Evolutionary conservation across 129 eudicot species (phyloP), one percentile per base, ranked within the genome.

Genomic region (Oenanthe sinensis): DNA sequence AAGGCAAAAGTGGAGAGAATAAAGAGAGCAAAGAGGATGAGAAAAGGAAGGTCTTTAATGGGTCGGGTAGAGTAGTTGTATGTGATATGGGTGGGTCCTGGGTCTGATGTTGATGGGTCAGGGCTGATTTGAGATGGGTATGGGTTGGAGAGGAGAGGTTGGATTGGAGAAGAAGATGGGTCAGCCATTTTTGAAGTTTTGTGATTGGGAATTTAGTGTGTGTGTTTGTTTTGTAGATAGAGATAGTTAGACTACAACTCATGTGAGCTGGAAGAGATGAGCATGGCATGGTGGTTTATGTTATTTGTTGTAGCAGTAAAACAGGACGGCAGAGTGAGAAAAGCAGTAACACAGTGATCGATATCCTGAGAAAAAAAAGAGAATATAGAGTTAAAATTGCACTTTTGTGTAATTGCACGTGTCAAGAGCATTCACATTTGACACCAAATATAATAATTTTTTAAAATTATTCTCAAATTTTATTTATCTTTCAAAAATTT

Each of bases 21-120:
- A 79, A 95, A 77, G 6, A 91, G 88, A 45, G 68, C 49, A 80
- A 88, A 95, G 63, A 95, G 92, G 81, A 91, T 70, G 30, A 95
- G 91, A 49, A 95, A 90, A 16, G 92, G 79, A 20, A 87, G 71
- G 87, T 95, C 98, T 82, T 87, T 91, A 81, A 91, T 47, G 69
- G 92, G 76, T 4, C 98, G 86, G 8, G 87, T 85, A 76, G 84
- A 81, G 43, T 47, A 43, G 75, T 90, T 88, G 85, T 87, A 91
- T 45, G 97, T 84, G 80, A 95, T 87, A 75, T 81, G 94, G 22
- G 96, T 74, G 15, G 84, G 86, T 72, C 90, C 96, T 28, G 86
- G 79, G 72, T 79, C 83, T 36, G 91, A 81, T 19, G 87, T 75
- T 24, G 77, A 79, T 60, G 24, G 75, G 70, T 44, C 77, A 69